phyloP scores from a whole-genome alignment of 257 asterid species.

The Solanum corneliomulleri region DNA sequence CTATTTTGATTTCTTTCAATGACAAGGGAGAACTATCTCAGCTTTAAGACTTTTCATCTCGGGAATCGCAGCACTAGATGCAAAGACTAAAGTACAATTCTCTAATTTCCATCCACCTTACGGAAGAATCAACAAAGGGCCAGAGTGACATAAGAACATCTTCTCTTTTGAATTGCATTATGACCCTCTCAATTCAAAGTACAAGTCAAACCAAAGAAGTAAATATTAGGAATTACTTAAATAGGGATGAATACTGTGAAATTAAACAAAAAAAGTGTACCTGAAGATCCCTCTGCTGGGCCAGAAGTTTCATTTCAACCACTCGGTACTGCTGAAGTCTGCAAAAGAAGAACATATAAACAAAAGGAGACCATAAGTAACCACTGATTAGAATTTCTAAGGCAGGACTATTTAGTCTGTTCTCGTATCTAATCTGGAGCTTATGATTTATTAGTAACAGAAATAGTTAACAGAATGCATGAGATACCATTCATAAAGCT shows the following conservation, averaged over 20 bases:
- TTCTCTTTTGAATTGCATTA: background rate
- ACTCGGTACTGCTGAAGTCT: conserved; percentile 53
- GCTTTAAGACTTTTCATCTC: background rate
- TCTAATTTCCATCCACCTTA: background rate
- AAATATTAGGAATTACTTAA: background rate
- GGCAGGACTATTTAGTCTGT: background rate
- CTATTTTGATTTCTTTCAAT: background rate
- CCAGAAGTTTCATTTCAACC: conserved; percentile 54
- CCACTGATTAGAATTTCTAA: background rate
- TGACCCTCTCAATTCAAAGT: background rate
- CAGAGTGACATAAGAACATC: background rate
- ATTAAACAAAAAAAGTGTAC: conserved; percentile 19
- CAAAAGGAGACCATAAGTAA: background rate
- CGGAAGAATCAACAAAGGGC: background rate
- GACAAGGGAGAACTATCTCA: background rate
- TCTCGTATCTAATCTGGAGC: background rate
- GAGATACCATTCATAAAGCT: background rate
- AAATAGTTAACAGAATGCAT: background rate
- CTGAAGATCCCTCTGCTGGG: conserved; percentile 54
- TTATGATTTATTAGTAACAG: background rate
- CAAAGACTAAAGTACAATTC: background rate
- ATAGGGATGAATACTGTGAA: background rate
- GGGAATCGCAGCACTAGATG: background rate
- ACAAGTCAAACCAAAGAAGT: background rate
- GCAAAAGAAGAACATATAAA: background rate